Evolutionary conservation across 2,329 filamentous ascomycete species (phyloP).

Genomic region (Lachnellula subtilissima): DNA sequence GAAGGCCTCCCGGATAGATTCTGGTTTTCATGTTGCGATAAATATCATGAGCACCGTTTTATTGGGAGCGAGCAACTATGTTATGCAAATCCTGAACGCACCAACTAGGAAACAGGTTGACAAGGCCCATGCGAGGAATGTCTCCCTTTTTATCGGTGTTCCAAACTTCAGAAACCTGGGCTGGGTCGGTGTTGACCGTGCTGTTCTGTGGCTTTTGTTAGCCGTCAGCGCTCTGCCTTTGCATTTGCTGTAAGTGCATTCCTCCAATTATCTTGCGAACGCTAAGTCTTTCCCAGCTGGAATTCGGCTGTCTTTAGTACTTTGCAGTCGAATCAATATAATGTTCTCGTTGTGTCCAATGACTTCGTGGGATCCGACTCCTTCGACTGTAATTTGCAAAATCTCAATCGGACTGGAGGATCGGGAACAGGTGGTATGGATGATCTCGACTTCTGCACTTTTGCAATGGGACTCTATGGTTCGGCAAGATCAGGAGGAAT

Average conservation of each 20-base stretch:
- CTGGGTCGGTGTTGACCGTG: slow-evolving; percentile 9
- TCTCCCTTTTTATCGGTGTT: slow-evolving; percentile 32
- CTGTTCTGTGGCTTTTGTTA: slow-evolving; percentile 21
- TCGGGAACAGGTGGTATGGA: not conserved
- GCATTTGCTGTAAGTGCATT: slow-evolving; percentile 21
- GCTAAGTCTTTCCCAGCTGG: not conserved
- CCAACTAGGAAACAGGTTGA: slow-evolving; percentile 32
- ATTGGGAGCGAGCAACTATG: slow-evolving; percentile 32
- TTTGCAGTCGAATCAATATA: not conserved
- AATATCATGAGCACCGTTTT: slow-evolving; percentile 33
- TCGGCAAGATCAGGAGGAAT: not conserved
- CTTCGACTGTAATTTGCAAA: not conserved
- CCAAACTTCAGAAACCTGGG: slow-evolving; percentile 27
- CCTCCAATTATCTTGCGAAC: not conserved
- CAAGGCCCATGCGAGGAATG: slow-evolving; percentile 25
- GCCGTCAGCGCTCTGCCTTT: slow-evolving; percentile 23
- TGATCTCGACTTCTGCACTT: not conserved
- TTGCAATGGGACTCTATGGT: not conserved
- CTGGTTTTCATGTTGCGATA: slow-evolving; percentile 20
- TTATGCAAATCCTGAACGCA: slow-evolving; percentile 33
- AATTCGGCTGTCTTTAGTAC: not conserved
- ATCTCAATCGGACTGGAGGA: not conserved
- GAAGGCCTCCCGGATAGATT: not conserved
- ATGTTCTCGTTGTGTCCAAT: not conserved
- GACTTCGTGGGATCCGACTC: not conserved